Base-by-base conservation (phyloP, 352 stramenopile species). In the Phytophthora rubi region DNA sequence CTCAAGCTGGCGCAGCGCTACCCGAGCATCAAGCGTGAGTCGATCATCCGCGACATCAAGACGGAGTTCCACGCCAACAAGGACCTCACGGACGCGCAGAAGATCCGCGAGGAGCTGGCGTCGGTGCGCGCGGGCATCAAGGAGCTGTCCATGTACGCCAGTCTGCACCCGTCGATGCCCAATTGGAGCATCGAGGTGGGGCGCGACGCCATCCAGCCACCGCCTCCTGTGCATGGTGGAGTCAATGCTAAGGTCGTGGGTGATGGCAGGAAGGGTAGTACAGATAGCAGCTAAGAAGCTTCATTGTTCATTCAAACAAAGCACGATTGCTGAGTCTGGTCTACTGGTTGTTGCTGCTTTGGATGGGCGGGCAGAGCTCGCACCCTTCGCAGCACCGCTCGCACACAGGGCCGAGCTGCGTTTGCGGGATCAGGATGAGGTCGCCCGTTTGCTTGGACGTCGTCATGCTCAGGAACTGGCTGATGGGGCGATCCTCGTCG, bases 11-110 rank as follows among this genome's bases (percentile, higher is more conserved):
- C 84, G 52, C 82, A 89, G 72, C 77, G 81, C 53, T 96, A 94
- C 72, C 88, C 88, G 66, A 96, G 88, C 80, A 60, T 96, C 65
- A 96, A 96, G 82, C 85, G 86, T 53, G 77, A 91, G 45, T 83
- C 86, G 13, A 90, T 96, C 62, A 76, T 95, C 53, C 71, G 75
- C 35, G 90, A 97, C 71, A 94, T 95, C 73, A 93, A 94, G 75
- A 73, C 80, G 45, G 84, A 95, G 72, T 94, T 95, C 77, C 88
- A 93, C 67, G 82, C 87, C 32, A 89, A 85, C 74, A 90, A 93
- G 75, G 32, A 65, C 44, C 66, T 93, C 37, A 86, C 83, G 35
- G 85, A 92, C 62, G 62, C 78, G 32, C 73, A 73, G 47, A 71
- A 78, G 55, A 90, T 96, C 52, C 69, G 81, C 54, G 65, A 91